phyloP scores from a whole-genome alignment of 495 filamentous ascomycete genomes.

The Halenospora varia region DNA sequence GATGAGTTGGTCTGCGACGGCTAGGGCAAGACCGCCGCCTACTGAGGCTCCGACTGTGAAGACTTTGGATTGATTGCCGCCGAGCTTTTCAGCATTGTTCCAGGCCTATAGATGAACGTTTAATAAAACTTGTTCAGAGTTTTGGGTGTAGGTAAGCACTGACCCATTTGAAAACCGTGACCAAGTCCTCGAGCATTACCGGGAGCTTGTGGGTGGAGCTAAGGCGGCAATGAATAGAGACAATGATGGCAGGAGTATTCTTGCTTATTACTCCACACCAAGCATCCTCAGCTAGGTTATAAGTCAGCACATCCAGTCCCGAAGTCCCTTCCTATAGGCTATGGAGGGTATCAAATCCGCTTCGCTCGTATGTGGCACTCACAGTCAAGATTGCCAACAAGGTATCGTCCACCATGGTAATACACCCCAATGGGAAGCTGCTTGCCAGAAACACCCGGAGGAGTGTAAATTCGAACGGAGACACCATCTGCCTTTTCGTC shows the following conservation, averaged over 20 bases:
- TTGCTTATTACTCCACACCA: conserved; percentile 25
- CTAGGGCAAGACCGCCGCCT: conserved; percentile 27
- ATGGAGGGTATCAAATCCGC: background rate
- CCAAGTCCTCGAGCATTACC: conserved; percentile 21
- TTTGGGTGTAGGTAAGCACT: background rate
- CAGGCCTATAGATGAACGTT: conserved; percentile 13
- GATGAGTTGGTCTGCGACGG: conserved; percentile 22
- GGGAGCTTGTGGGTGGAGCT: conserved; percentile 28
- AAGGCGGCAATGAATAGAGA: conserved; percentile 29
- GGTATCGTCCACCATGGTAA: conserved; percentile 26
- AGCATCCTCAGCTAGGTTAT: conserved; percentile 16
- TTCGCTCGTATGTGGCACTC: background rate
- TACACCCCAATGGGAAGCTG: conserved; percentile 18
- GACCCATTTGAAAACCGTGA: conserved; percentile 21
- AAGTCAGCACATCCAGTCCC: background rate
- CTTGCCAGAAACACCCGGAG: conserved; percentile 1
- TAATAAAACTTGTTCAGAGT: too few relatives aligned
- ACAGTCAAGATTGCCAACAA: conserved; percentile 22
- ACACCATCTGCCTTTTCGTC: conserved; percentile 9
- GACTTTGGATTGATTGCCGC: conserved; percentile 20
- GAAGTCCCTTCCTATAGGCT: background rate
- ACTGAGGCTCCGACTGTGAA: conserved; percentile 28
- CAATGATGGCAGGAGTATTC: conserved; percentile 23
- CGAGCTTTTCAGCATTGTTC: conserved; percentile 21
- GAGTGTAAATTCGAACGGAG: conserved; percentile 9